Evolutionary conservation across 2,329 filamentous ascomycete species (phyloP).

Genomic region (Calonectria hawksworthii): DNA sequence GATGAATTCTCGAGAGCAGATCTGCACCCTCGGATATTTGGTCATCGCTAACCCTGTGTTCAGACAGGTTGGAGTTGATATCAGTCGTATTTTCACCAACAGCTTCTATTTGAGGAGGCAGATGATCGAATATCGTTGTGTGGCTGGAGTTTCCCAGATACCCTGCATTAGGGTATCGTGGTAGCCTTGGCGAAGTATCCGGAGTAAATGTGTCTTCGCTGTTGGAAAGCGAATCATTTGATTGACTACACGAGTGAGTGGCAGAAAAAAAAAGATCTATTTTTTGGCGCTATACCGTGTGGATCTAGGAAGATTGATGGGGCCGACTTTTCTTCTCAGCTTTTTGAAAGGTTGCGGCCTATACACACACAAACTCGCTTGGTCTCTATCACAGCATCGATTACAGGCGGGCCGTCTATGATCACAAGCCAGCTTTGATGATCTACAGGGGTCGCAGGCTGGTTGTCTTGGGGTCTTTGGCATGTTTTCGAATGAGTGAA

Average conservation of each 20-base stretch:
- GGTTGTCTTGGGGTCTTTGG: background rate
- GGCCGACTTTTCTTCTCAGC: background rate
- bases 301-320: background rate
- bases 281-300: background rate
- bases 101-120: background rate
- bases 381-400: constrained; percentile 37
- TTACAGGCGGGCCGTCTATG: constrained; percentile 45
- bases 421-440: constrained; percentile 43
- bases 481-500: background rate
- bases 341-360: constrained; percentile 25
- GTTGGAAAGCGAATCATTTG: background rate
- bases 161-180: constrained; percentile 41
- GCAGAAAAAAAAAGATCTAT: too few species aligned
- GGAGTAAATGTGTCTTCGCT: background rate
- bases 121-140: constrained; percentile 31
- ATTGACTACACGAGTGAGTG: background rate
- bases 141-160: constrained; percentile 41
- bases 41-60: background rate
- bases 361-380: constrained; percentile 8
- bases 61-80: background rate
- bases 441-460: constrained; percentile 48
- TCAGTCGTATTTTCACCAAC: background rate
- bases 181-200: background rate
- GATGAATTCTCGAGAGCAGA: constrained; percentile 9
- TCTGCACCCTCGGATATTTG: constrained; percentile 16